phyloP scores from a whole-genome alignment of 2,329 filamentous ascomycete genomes.

The Beauveria bassiana region DNA sequence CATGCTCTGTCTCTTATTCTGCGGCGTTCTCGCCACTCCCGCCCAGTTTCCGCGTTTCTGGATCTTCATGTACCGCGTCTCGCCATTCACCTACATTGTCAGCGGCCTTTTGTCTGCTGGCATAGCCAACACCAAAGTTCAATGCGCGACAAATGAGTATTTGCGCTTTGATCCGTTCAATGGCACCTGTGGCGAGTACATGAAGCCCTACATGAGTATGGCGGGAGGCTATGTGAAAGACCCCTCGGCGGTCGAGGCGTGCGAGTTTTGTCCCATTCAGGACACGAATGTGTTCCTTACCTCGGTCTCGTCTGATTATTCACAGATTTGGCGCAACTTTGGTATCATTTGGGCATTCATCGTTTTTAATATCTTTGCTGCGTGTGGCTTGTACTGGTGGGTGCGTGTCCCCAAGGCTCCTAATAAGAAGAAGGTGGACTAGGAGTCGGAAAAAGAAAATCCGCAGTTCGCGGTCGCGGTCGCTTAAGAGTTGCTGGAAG shows the following conservation, averaged over 20 bases:
- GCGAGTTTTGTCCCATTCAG: constrained; percentile 46
- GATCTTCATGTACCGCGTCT: constrained; percentile 65
- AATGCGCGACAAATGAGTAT: constrained; percentile 63
- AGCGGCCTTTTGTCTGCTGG: constrained; percentile 63
- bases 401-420: constrained; percentile 35
- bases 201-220: constrained; percentile 39
- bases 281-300: constrained; percentile 48
- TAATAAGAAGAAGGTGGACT: constrained; percentile 15
- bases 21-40: constrained; percentile 62
- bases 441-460: constrained; percentile 12
- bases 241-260: constrained; percentile 36
- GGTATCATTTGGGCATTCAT: constrained; percentile 55
- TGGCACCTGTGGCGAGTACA: constrained; percentile 53
- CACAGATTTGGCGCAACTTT: constrained; percentile 60
- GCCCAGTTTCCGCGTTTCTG: constrained; percentile 62
- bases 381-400: constrained; percentile 35
- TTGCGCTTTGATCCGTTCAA: constrained; percentile 57
- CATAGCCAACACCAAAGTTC: constrained; percentile 57
- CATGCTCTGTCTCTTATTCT: constrained; percentile 66
- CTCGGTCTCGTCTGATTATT: constrained; percentile 42
- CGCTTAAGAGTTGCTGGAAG: too few relatives aligned
- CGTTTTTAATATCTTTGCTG: constrained; percentile 48
- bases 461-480: too few relatives aligned
- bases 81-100: constrained; percentile 76
- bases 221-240: constrained; percentile 49